Base-by-base conservation (phyloP, 2,329 filamentous ascomycete species). In the Pseudocercospora fuligena region DNA sequence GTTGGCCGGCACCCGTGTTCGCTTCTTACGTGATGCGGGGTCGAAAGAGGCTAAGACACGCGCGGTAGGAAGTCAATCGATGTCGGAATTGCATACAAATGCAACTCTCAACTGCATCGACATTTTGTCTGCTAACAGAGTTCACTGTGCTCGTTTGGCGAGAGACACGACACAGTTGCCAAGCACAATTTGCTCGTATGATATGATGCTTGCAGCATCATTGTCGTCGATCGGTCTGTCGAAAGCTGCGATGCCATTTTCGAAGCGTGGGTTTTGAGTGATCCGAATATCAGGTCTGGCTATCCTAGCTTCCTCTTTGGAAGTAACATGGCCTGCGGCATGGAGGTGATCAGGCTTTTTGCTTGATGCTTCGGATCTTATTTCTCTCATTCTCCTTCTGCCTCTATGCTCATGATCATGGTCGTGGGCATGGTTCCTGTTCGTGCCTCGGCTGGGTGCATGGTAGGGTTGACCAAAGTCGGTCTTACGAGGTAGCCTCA, bases 11-110 rank as follows among this genome's bases (percentile, higher is more conserved):
- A 49, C n/a, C 8, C 46, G 23, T 25, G 7, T 49, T 25, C 23
- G 19, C 46, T 11, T 21, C 46, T 54, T 51, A 47, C 63, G 60
- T 61, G 63, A 57, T 58, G 63, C 63, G 63, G 63, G 63, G 63
- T 65, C 59, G 14, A 16, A 16, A 29, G 9, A 29, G 43, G 29
- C 49, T 51, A 29, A n/a, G 31, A 33, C 2, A 33, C 31, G 31
- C 36, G n/a, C 53, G 21, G 46, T 49, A 40, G 36, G 12, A 40
- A 40, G 36, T 40, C 14, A 40, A 40, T n/a, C 6, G 36, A n/a
- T 5, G 36, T 40, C 36, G 2, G 14, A n/a, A 40, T 5, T 40
- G 36, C 16, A 14, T 5, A 40, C 2, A 40, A 16, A n/a, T 40
- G 36, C 36, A 12, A 14, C 2, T 36, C 33, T 36, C 36, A n/a